These are phyloP conservation scores for Penicillium sp. DNA, from an alignment of 2,329 filamentous ascomycete species.

Conservation along the genomic window DNA sequence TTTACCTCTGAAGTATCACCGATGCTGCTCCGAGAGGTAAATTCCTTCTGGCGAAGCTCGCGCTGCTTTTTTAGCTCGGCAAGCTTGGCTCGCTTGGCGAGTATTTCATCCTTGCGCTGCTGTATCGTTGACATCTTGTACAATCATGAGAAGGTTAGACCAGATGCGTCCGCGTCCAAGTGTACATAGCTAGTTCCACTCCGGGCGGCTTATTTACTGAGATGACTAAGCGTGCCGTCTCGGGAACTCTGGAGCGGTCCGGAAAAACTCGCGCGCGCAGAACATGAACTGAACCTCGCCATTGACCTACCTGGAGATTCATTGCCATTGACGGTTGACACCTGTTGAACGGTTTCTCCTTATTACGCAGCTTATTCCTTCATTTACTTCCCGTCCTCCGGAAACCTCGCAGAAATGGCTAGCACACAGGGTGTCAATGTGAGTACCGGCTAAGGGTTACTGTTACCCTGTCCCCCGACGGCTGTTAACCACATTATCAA, in stretches of 20 bases:
- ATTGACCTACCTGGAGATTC: slow-evolving; percentile 30
- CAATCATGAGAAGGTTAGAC: slow-evolving; percentile 5
- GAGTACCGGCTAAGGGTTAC: slow-evolving; percentile 30
- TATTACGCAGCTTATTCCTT: slow-evolving; percentile 26
- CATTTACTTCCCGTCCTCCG: slow-evolving; percentile 41
- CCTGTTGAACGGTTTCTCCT: slow-evolving; percentile 33
- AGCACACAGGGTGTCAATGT: slow-evolving; percentile 68
- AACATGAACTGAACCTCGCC: slow-evolving; percentile 39
- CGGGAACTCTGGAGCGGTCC: slow-evolving; percentile 27
- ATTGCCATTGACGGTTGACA: slow-evolving; percentile 42
- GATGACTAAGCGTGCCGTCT: slow-evolving; percentile 40
- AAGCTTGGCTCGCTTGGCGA: slow-evolving; percentile 95
- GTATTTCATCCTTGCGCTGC: slow-evolving; percentile 89
- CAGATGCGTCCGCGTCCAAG: slow-evolving; percentile 8
- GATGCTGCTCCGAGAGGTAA: slow-evolving; percentile 67
- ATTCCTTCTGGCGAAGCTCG: slow-evolving; percentile 76
- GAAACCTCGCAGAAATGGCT: slow-evolving; percentile 57
- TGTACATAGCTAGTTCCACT: neutral
- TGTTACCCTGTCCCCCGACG: slow-evolving; percentile 15
- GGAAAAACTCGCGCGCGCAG: slow-evolving; percentile 44
- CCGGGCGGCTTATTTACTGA: slow-evolving; percentile 29
- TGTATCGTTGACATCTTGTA: slow-evolving; percentile 48
- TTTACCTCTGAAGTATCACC: slow-evolving; percentile 70
- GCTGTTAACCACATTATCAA: slow-evolving; percentile 19
- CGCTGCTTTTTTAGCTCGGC: slow-evolving; percentile 92